Evolutionary conservation across 257 asterid genomes (phyloP).

Genomic region (Phtheirospermum japonicum): DNA sequence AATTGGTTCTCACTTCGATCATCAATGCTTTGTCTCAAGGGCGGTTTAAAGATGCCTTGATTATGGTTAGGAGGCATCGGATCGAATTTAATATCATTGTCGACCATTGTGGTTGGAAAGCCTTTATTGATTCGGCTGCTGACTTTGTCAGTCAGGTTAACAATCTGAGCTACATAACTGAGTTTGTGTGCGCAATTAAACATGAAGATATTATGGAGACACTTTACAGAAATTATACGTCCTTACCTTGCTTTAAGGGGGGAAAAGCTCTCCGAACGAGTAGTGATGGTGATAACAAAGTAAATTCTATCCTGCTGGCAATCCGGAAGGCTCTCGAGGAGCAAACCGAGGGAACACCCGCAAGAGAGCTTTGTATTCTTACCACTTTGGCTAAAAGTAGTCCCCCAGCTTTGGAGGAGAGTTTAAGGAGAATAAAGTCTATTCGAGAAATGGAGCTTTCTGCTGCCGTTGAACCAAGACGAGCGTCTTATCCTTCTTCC

Average conservation of each 20-base stretch:
- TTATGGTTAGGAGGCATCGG: slow-evolving; percentile 86
- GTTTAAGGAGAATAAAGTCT: slow-evolving; percentile 71
- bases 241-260: slow-evolving; percentile 37
- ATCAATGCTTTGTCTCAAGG: slow-evolving; percentile 63
- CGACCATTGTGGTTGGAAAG: slow-evolving; percentile 85
- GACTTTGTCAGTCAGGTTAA: slow-evolving; percentile 80
- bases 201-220: slow-evolving; percentile 75
- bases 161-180: slow-evolving; percentile 77
- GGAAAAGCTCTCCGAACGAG: slow-evolving; percentile 34
- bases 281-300: slow-evolving; percentile 46
- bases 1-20: slow-evolving; percentile 73
- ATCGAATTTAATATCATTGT: slow-evolving; percentile 88
- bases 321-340: slow-evolving; percentile 85
- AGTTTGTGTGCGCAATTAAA: slow-evolving; percentile 81
- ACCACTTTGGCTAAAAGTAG: slow-evolving; percentile 83
- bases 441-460: slow-evolving; percentile 83
- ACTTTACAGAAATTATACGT: slow-evolving; percentile 52
- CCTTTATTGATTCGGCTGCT: slow-evolving; percentile 61
- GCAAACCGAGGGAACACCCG: slow-evolving; percentile 60
- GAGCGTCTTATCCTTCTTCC: slow-evolving; percentile 61
- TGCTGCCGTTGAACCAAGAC: slow-evolving; percentile 49
- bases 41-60: slow-evolving; percentile 80
- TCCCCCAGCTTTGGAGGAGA: slow-evolving; percentile 90
- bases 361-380: slow-evolving; percentile 90
- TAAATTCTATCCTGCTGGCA: slow-evolving; percentile 54